Evolutionary conservation across 208 protist species (phyloP), one percentile per base, ranked within the genome.

Genomic region (Trypanosoma mega): DNA sequence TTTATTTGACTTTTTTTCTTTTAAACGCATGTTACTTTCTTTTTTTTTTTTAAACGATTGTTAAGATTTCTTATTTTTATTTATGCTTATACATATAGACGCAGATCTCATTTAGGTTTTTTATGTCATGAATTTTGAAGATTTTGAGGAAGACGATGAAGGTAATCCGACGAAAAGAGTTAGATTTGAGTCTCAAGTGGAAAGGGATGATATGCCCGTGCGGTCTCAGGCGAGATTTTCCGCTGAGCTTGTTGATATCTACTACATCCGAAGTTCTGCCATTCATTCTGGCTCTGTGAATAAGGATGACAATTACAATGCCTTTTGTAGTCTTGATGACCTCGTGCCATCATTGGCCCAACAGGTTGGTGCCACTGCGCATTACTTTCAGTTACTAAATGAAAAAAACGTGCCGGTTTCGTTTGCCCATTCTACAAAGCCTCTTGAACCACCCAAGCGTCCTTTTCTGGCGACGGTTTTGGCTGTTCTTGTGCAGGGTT

Each of bases 331-430:
- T 24, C 33, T 71, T 3, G 64, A 63, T 14, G 55, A 71, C 23
- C 34, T 71, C 4, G 5, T 34, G 4, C 64, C 55, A 31, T 64
- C 47, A 24, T 50, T 71, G 44, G 46, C 56, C 0, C 20, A 63
- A 44, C 55, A 56, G 21, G 56, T 71, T 16, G 56, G 56, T 27
- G 6, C 64, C 27, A 56, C 36, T n/a, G 56, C 24, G n/a, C 56
- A 71, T 51, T 16, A 64, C 39, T 71, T 56, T 71, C 64, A 71
- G 26, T 46, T 71, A n/a, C 51, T 71, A 33, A 8, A 47, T 20
- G 50, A 59, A 20, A 58, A 30, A 31, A 18, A 26, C 41, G 41
- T 71, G 34, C 64, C 64, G 20, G 7, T 29, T 44, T 54, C 64
- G 7, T 71, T 64, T 59, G 45, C 64, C 4, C 56, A 41, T 45